These are phyloP conservation scores for Aristolochia californica DNA, from an alignment of 164 flowering plant genomes.

Conservation along the genomic window DNA sequence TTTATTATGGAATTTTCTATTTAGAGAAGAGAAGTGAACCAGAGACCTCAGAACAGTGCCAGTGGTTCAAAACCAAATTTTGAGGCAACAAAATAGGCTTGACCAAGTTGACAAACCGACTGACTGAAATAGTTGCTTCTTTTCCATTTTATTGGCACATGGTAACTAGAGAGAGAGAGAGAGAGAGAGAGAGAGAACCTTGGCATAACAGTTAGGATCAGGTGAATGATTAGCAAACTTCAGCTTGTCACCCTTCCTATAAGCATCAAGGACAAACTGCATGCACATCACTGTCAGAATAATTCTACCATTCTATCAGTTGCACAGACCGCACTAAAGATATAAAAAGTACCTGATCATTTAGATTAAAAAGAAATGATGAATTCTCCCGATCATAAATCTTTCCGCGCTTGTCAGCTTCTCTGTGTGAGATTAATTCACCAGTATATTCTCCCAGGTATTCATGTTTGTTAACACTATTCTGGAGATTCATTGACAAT, in stretches of 20 bases:
- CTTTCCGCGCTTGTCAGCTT: conserved; percentile 99
- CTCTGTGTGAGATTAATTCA: conserved; percentile 90
- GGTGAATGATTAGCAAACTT: conserved; percentile 99
- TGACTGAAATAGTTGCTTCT: too few relatives aligned
- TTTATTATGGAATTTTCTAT: too few relatives aligned
- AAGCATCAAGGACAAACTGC: conserved; percentile 98
- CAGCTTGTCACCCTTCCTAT: conserved; percentile 89
- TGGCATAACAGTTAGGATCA: conserved; percentile 97
- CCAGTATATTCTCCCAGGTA: conserved; percentile 99
- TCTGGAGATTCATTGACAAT: conserved; percentile 38
- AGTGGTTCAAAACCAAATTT: too few relatives aligned
- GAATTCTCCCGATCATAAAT: conserved; percentile 96
- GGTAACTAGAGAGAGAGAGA: background rate
- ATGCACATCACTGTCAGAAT: background rate
- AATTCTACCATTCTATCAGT: background rate
- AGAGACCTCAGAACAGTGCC: too few relatives aligned
- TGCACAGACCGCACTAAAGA: background rate
- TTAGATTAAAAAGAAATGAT: conserved; percentile 92
- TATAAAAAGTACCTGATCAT: conserved; percentile 67
- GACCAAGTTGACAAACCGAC: too few relatives aligned
- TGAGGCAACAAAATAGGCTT: too few relatives aligned
- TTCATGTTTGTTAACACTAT: conserved; percentile 83
- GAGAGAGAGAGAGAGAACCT: conserved; percentile 35
- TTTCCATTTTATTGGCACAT: too few relatives aligned
- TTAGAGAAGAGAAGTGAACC: too few relatives aligned